Base-by-base conservation (phyloP, 495 filamentous ascomycete species). In the Podospora didyma region DNA sequence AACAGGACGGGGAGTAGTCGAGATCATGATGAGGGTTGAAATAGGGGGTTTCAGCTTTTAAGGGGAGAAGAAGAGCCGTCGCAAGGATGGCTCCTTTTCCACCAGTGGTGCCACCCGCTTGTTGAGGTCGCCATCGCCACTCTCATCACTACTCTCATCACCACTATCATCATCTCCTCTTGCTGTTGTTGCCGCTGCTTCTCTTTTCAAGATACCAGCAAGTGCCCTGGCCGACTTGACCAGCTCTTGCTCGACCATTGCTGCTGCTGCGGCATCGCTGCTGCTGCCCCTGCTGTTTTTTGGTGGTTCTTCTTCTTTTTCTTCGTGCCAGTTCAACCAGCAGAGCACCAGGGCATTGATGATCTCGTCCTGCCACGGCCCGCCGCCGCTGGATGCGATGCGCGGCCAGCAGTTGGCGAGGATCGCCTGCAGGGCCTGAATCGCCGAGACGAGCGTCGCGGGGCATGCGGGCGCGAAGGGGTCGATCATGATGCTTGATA, bases 321-420 rank as follows among this genome's bases (percentile, higher is more conserved):
- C 77, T 3, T 83, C 79, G 6, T 65, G 49, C 14, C 86, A 59
- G 61, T 82, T 80, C 4, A 83, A 61, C 89, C 90, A 96, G 64
- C 87, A 87, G 2, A 85, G 62, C 23, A 78, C 73, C 0, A 91
- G 54, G 0, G 76, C 85, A 45, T 78, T 83, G 50, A 96, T 57
- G 16, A 95, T 70, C 66, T 92, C 88, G n/a, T 80, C 83, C 23
- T 81, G 75, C 75, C 87, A 86, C n/a, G 60, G 63, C 17, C n/a
- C n/a, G n/a, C n/a, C n/a, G n/a, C n/a, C n/a, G n/a, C 26, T 31
- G 4, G 65, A 55, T 42, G 66, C 63, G 60, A 96, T 71, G 0
- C 91, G 76, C 11, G 89, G 85, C 84, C 94, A 93, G n/a, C 81
- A 83, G 45, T 77, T 86, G 21, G 80, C 57, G n/a, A 96, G 71